phyloP scores from a whole-genome alignment of 257 asterid genomes.

The Penstemon newberryi region DNA sequence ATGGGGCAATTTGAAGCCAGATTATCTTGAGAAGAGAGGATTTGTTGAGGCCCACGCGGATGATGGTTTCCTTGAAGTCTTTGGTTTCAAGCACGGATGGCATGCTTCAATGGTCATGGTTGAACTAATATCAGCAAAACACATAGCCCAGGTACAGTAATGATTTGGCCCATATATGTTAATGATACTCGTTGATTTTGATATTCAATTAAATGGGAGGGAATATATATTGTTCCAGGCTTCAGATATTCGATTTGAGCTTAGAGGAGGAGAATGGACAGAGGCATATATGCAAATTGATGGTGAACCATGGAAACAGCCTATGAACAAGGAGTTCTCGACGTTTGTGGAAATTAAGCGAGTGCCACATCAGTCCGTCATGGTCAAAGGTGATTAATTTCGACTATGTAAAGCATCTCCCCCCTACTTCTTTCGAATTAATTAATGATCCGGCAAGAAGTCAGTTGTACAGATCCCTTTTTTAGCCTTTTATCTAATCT shows the following conservation, averaged over 20 bases:
- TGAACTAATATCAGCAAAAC: conserved; percentile 75
- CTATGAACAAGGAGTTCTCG: conserved; percentile 65
- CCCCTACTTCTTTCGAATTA: conserved; percentile 25
- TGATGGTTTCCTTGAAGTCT: conserved; percentile 68
- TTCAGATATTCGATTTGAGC: conserved; percentile 75
- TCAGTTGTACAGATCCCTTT: conserved; percentile 37
- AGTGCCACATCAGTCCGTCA: conserved; percentile 59
- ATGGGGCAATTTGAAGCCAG: conserved; percentile 84
- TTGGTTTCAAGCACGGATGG: conserved; percentile 90
- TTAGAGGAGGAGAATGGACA: conserved; percentile 91
- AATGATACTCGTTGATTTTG: background rate
- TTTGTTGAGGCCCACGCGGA: conserved; percentile 75
- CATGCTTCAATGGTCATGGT: conserved; percentile 93
- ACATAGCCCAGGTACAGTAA: conserved; percentile 74
- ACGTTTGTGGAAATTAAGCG: conserved; percentile 69
- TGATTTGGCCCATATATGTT: conserved; percentile 1
- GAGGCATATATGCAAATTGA: conserved; percentile 86
- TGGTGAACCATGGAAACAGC: conserved; percentile 97
- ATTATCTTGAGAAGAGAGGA: conserved; percentile 85
- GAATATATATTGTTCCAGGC: conserved; percentile 42
- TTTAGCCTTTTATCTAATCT: conserved; percentile 34
- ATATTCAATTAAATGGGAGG: background rate
- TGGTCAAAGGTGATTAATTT: conserved; percentile 57
- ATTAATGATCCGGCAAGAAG: conserved; percentile 13
- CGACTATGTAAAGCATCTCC: background rate